phyloP scores from a whole-genome alignment of 345 rosid genomes.

The Noccaea bulbosa region DNA sequence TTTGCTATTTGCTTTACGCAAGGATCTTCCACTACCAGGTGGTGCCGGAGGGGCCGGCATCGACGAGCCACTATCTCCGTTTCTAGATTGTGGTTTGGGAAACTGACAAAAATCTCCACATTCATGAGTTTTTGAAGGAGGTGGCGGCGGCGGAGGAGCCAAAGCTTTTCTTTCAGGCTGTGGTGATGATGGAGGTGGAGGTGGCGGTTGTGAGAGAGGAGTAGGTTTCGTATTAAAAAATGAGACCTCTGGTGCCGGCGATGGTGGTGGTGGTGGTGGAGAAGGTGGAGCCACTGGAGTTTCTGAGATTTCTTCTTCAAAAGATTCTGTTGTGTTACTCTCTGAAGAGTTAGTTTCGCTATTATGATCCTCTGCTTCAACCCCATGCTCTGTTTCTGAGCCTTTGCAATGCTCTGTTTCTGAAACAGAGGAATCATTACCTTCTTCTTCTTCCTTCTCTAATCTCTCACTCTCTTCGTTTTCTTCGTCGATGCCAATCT shows the following conservation, averaged over 20 bases:
- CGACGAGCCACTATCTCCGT: conserved; percentile 9
- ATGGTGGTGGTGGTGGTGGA: conserved; percentile 42
- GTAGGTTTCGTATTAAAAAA: conserved; percentile 7
- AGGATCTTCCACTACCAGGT: conserved; percentile 54
- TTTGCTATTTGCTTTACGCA: conserved; percentile 56
- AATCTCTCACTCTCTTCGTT: conserved; percentile 12
- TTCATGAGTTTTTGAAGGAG: conserved; percentile 29
- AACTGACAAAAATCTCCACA: conserved; percentile 30
- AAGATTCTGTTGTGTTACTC: conserved; percentile 10
- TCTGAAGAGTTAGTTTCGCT: conserved; percentile 17
- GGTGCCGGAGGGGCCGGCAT: conserved; percentile 57
- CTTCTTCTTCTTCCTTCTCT: background rate
- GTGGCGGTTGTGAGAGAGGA: conserved; percentile 41
- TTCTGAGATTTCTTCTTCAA: background rate
- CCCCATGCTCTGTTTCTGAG: background rate
- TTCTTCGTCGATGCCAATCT: conserved; percentile 40
- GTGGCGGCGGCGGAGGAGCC: conserved; percentile 44
- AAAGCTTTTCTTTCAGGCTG: conserved; percentile 7
- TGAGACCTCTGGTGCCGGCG: conserved; percentile 15
- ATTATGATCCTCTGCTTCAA: conserved; percentile 21
- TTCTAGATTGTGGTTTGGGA: conserved; percentile 23
- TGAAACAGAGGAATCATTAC: background rate
- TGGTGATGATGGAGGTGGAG: conserved; percentile 40
- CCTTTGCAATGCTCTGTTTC: background rate
- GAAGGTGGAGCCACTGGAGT: conserved; percentile 39